Evolutionary conservation across 208 protist genomes (phyloP), one percentile per base, ranked within the genome.

Genomic region (Crithidia expoeki): DNA sequence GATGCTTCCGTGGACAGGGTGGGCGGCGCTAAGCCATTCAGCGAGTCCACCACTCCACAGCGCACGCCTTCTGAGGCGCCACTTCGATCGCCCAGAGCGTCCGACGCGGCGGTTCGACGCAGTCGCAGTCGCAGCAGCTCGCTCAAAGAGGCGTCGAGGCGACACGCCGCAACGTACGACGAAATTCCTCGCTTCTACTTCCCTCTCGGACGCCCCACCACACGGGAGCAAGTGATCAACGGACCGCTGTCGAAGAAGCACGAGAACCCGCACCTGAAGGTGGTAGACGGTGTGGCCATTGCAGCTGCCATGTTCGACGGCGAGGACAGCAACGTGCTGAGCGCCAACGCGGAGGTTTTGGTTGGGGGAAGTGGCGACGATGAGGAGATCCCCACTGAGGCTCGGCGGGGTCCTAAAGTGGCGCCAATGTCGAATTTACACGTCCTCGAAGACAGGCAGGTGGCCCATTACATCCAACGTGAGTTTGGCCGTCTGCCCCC

Each of bases 131-230:
- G 63, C 19, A 53, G 44, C 65, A 73, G 27, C 33, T 71, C 21
- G 2, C 27, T 33, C 1, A 63, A 36, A 27, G 57, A 38, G 42
- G 33, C 63, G 12, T 38, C 53, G 25, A 32, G 16, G 25, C 53
- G 56, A 1, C 57, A 44, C 6, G 62, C 33, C 17, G 86, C 83
- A 12, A 81, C 80, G 52, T 86, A 86, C 65, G 77, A 87, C 6
- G 81, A 90, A 27, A 96, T 97, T 47, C 93, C 93, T 4, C 88
- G 80, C 23, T 97, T 97, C 68, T 97, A 95, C 78, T 95, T 88
- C 55, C 86, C 90, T 1, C 53, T 85, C 9, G 93, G 93, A 0
- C 28, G 66, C 23, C 81, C 79, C 17, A 79, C 64, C 38, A 72
- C 63, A 28, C 21, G 53, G 32, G 87, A 84, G 60, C 71, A 78